Evolutionary conservation across 2,329 filamentous ascomycete genomes (phyloP).

Genomic region (Pestalotiopsis sp.): DNA sequence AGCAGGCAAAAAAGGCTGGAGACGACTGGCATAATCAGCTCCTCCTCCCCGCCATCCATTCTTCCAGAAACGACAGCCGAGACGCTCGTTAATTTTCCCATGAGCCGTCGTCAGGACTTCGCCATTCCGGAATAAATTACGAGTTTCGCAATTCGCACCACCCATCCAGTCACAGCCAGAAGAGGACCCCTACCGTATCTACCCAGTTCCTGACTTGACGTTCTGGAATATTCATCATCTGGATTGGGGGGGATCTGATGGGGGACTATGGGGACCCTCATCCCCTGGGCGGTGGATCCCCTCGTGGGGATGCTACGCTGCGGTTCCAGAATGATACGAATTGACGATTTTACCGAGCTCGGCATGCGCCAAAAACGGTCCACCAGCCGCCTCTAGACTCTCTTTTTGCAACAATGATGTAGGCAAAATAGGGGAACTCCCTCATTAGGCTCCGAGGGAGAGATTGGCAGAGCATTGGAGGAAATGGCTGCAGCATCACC

Average conservation of each 20-base stretch:
- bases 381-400: not conserved
- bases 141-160: conserved; percentile 2
- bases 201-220: not conserved
- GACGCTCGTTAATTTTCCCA: not conserved
- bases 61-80: not conserved
- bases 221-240: conserved; percentile 3
- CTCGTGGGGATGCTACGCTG: conserved; percentile 6
- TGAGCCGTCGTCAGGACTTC: not conserved
- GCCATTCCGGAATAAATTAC: conserved; percentile 8
- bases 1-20: not conserved
- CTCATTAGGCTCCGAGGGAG: not conserved
- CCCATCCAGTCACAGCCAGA: not conserved
- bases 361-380: not conserved
- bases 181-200: too few species aligned
- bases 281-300: not conserved
- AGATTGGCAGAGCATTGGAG: not conserved
- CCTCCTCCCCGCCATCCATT: not conserved
- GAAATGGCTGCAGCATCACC: not conserved
- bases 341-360: not conserved
- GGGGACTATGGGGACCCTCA: not conserved
- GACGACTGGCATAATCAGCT: too few species aligned
- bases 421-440: not conserved
- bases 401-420: not conserved
- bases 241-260: not conserved
- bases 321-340: not conserved